Percentiles rank a stretch among this genome's conserved stretches.
Evolutionary conservation across 2,329 filamentous ascomycete species (phyloP).

Genomic region (Aaosphaeria pasadenensis): DNA sequence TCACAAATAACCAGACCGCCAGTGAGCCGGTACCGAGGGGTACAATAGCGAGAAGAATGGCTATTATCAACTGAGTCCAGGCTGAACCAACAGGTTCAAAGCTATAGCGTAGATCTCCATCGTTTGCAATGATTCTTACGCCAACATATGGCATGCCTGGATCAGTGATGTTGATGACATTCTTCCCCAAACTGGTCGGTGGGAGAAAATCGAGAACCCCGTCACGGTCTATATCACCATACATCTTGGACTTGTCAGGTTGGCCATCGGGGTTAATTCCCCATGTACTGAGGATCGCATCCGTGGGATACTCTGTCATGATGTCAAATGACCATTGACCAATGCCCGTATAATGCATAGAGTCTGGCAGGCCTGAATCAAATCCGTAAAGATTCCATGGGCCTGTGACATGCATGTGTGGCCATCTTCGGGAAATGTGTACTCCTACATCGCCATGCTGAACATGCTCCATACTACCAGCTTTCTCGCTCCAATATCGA

Average conservation of each 20-base stretch:
- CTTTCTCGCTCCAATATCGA: slow-evolving; percentile 60
- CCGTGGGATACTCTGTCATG: slow-evolving; percentile 62
- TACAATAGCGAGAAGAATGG: slow-evolving; percentile 52
- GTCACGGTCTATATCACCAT: slow-evolving; percentile 61
- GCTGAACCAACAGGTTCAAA: slow-evolving; percentile 54
- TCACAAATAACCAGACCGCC: slow-evolving; percentile 57
- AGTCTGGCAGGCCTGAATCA: slow-evolving; percentile 57
- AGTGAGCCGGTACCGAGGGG: slow-evolving; percentile 51
- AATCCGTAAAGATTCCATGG: slow-evolving; percentile 63
- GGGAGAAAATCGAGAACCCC: slow-evolving; percentile 60
- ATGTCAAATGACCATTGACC: slow-evolving; percentile 60
- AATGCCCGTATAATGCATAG: slow-evolving; percentile 47
- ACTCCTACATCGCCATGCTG: slow-evolving; percentile 57
- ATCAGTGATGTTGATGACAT: slow-evolving; percentile 59
- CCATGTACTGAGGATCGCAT: slow-evolving; percentile 64
- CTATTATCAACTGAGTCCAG: slow-evolving; percentile 53
- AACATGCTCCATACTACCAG: slow-evolving; percentile 58
- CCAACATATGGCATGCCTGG: slow-evolving; percentile 55
- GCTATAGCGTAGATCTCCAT: slow-evolving; percentile 52
- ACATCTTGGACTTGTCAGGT: slow-evolving; percentile 58
- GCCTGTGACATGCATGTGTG: slow-evolving; percentile 62
- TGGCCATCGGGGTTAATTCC: slow-evolving; percentile 62
- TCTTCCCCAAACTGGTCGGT: slow-evolving; percentile 54
- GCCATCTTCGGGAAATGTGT: slow-evolving; percentile 50
- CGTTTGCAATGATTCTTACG: slow-evolving; percentile 56